These are phyloP conservation scores for Cichorium intybus DNA, from an alignment of 140 eudicot species.

Conservation along the genomic window DNA sequence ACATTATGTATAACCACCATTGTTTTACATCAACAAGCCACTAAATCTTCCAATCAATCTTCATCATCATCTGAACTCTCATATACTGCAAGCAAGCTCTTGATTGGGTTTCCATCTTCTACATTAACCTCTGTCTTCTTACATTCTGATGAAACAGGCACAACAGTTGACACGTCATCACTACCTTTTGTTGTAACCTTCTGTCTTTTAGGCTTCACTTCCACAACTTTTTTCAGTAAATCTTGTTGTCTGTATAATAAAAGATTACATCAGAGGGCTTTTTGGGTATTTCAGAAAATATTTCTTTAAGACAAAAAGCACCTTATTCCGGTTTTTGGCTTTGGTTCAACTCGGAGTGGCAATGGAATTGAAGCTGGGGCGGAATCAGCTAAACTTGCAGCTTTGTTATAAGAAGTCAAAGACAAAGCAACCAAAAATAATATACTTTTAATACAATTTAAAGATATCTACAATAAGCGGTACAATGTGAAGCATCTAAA, in stretches of 20 bases:
- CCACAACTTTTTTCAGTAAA: constrained; percentile 78
- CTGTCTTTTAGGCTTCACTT: constrained; percentile 77
- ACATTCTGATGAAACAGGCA: constrained; percentile 17
- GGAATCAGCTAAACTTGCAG: constrained; percentile 86
- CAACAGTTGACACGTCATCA: constrained; percentile 17
- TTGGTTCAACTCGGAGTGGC: constrained; percentile 96
- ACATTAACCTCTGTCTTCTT: constrained; percentile 14
- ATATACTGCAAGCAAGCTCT: constrained; percentile 79
- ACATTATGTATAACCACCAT: constrained; percentile 2
- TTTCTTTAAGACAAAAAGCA: constrained; percentile 16
- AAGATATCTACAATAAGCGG: neutral
- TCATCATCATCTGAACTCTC: constrained; percentile 90
- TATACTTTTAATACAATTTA: neutral
- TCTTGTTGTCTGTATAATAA: constrained; percentile 74
- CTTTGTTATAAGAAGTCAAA: constrained; percentile 63
- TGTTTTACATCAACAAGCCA: constrained; percentile 20
- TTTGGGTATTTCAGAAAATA: neutral
- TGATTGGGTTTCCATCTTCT: constrained; percentile 53
- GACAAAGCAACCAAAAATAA: constrained; percentile 2
- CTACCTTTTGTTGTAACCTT: constrained; percentile 42
- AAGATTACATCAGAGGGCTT: constrained; percentile 10
- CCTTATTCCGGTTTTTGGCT: constrained; percentile 97
- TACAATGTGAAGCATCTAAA: too few species aligned
- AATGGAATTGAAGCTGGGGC: constrained; percentile 75
- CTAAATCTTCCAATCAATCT: constrained; percentile 28